Base-by-base conservation (phyloP, 495 filamentous ascomycete genomes). In the Neurospora cerealis region DNA sequence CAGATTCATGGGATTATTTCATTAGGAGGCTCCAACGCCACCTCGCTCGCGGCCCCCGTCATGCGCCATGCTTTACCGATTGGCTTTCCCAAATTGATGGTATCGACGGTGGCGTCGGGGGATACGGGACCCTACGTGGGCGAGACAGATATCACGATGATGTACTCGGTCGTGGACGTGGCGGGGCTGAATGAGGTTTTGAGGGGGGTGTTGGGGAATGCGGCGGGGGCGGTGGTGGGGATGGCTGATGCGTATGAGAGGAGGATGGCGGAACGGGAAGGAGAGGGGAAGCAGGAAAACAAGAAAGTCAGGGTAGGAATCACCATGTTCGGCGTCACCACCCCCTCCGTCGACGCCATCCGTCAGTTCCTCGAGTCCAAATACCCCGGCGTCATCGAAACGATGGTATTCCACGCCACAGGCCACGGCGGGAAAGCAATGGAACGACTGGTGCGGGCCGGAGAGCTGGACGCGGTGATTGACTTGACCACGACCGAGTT, bases 241-340 rank as follows among this genome's bases (percentile, higher is more conserved):
- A 90, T 90, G 85, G 88, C 86, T 0, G 73, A 70, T 15, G 78
- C 85, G 0, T 89, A 88, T 71, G 77, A 81, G n/a, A 72, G 75
- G 4, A 77, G 77, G 9, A 70, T 28, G 13, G 7, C 17, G 13
- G 48, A 60, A 60, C 4, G 24, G 54, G 34, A 11, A 37, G 73
- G 38, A 71, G 42, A 32, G 2, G 48, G 2, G 13, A 34, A 4
- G 54, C 13, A n/a, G 60, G 28, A 19, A 9, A 19, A 36, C 21
- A 9, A 71, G 0, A 87, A 85, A 75, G 85, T 80, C 28, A 75
- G 84, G 0, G 82, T 92, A 13, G 90, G 86, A 0, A 86, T 92
- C 48, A 91, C 90, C 39, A 92, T 93, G 91, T 93, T 92, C 76
- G 91, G 91, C 10, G 90, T 93, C 10, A 93, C 91, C 2, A 93